phyloP scores from a whole-genome alignment of 2,329 filamentous ascomycete species.

The Pyricularia grisea region DNA sequence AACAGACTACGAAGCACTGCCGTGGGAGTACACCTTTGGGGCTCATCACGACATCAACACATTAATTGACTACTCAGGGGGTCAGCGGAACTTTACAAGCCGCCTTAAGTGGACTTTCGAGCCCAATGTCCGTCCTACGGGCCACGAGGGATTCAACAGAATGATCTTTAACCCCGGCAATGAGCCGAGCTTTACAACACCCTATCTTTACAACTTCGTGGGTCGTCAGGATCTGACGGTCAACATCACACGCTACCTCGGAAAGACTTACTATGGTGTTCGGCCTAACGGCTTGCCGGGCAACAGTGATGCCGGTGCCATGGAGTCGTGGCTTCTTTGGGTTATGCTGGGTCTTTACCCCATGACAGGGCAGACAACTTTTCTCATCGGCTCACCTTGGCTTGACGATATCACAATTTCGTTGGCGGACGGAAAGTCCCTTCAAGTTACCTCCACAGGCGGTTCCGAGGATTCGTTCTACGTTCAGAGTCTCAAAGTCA shows the following conservation, averaged over 20 bases:
- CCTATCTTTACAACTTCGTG: conserved; percentile 61
- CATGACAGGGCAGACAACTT: conserved; percentile 58
- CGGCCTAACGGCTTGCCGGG: conserved; percentile 52
- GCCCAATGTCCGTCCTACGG: conserved; percentile 30
- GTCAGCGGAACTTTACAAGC: conserved; percentile 40
- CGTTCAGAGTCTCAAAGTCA: conserved; percentile 57
- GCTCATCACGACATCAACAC: conserved; percentile 55
- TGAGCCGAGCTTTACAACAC: conserved; percentile 57
- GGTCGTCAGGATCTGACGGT: conserved; percentile 54
- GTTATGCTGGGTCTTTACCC: conserved; percentile 61
- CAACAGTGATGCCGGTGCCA: conserved; percentile 62
- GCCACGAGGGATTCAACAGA: conserved; percentile 32
- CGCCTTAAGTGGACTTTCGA: conserved; percentile 54
- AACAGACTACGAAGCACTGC: conserved; percentile 45
- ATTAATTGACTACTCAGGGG: conserved; percentile 46
- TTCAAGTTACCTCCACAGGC: conserved; percentile 45
- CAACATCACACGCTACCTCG: conserved; percentile 45
- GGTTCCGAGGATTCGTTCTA: conserved; percentile 41
- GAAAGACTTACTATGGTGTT: conserved; percentile 48
- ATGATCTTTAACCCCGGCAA: conserved; percentile 61
- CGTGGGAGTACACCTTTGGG: conserved; percentile 60
- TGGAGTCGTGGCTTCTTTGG: conserved; percentile 64
- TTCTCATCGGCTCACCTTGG: conserved; percentile 56
- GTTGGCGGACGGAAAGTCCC: conserved; percentile 41
- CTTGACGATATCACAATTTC: conserved; percentile 49